These are phyloP conservation scores for Leonotis leonurus DNA, from an alignment of 257 asterid species.

Conservation along the genomic window DNA sequence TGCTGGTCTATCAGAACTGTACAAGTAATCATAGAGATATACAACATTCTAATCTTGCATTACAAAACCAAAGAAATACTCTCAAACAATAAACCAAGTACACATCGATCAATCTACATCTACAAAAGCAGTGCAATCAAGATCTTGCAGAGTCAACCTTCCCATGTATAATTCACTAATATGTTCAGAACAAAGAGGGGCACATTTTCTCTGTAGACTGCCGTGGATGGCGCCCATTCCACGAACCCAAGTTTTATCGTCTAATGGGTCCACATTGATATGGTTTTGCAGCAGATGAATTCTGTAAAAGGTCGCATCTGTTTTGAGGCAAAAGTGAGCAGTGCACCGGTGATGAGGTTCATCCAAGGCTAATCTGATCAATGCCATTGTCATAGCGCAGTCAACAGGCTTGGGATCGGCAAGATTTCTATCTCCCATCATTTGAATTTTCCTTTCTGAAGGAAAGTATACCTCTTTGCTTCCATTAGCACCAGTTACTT, in stretches of 20 bases:
- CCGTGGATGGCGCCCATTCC: slow-evolving; percentile 55
- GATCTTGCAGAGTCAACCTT: slow-evolving; percentile 60
- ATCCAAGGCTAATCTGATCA: slow-evolving; percentile 58
- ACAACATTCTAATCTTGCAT: not conserved
- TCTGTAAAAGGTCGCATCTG: slow-evolving; percentile 51
- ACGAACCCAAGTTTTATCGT: slow-evolving; percentile 28
- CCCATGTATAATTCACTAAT: slow-evolving; percentile 73
- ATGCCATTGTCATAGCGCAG: slow-evolving; percentile 49
- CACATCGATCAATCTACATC: slow-evolving; percentile 31
- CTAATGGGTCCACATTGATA: slow-evolving; percentile 23
- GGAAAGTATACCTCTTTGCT: slow-evolving; percentile 49
- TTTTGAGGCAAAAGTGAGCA: slow-evolving; percentile 62
- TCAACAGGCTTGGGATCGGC: slow-evolving; percentile 74
- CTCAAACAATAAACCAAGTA: not conserved
- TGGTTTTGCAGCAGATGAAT: slow-evolving; percentile 44
- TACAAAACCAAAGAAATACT: not conserved
- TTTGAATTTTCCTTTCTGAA: slow-evolving; percentile 67
- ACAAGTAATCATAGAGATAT: not conserved
- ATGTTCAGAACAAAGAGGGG: slow-evolving; percentile 60
- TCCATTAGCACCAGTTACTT: slow-evolving; percentile 31
- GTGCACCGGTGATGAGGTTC: slow-evolving; percentile 55
- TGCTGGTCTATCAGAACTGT: no score
- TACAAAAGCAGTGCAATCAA: slow-evolving; percentile 52
- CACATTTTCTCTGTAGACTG: slow-evolving; percentile 58
- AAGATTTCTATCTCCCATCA: slow-evolving; percentile 71